These are phyloP conservation scores for Polygonum maritimum DNA, from an alignment of 148 eudicot species.

Conservation along the genomic window DNA sequence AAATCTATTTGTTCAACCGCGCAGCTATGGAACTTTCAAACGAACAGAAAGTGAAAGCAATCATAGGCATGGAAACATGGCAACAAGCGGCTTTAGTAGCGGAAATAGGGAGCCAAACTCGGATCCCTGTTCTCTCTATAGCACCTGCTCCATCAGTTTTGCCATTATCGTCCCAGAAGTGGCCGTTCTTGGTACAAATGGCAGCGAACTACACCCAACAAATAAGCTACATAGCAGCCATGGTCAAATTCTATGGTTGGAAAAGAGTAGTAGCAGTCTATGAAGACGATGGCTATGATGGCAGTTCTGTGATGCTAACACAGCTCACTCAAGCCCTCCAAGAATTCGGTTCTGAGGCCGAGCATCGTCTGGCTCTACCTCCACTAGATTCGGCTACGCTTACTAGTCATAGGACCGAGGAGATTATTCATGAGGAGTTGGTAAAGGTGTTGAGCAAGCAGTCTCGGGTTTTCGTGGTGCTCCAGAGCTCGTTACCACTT, in stretches of 20 bases:
- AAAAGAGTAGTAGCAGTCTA: slow-evolving; percentile 30
- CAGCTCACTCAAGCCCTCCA: slow-evolving; percentile 28
- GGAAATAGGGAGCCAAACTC: slow-evolving; percentile 17
- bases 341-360: slow-evolving; percentile 20
- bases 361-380: slow-evolving; percentile 27
- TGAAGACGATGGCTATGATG: slow-evolving; percentile 27
- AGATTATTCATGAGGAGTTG: slow-evolving; percentile 17
- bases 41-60: slow-evolving; percentile 19
- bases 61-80: slow-evolving; percentile 28
- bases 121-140: slow-evolving; percentile 34
- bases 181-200: slow-evolving; percentile 42
- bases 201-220: slow-evolving; percentile 14
- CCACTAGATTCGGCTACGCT: slow-evolving; percentile 12
- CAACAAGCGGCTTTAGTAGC: slow-evolving; percentile 28
- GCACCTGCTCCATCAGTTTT: slow-evolving; percentile 12
- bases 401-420: slow-evolving; percentile 17
- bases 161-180: background rate
- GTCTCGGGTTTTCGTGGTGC: slow-evolving; percentile 43
- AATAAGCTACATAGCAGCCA: slow-evolving; percentile 23
- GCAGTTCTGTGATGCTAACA: slow-evolving; percentile 21
- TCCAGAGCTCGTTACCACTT: slow-evolving; percentile 25
- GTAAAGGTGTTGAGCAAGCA: slow-evolving; percentile 20
- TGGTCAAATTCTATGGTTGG: slow-evolving; percentile 34
- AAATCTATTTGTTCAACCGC: background rate
- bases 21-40: slow-evolving; percentile 26